phyloP scores from a whole-genome alignment of 805 yeast genomes.

The Spencermartinsiella europaea region DNA sequence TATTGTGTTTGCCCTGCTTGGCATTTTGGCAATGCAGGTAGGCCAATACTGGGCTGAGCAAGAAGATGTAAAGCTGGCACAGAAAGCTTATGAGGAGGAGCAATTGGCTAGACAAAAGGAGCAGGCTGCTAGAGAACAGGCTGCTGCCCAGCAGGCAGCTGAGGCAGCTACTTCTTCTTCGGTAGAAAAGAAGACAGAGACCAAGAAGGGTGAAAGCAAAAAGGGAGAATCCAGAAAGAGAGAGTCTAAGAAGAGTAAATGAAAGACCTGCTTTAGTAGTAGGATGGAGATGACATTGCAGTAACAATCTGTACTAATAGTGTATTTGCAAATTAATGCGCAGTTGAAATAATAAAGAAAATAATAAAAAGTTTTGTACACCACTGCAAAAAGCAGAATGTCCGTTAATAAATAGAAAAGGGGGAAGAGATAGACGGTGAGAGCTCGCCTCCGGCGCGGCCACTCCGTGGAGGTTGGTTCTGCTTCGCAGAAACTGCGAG shows the following conservation, averaged over 20 bases:
- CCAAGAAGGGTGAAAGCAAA: constrained; percentile 3
- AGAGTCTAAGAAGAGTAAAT: constrained; percentile 1
- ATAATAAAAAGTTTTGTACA: too few species aligned
- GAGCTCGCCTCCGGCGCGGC: too few species aligned
- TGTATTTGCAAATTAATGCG: too few species aligned
- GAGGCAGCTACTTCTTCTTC: too few species aligned
- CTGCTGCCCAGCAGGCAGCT: constrained; percentile 12
- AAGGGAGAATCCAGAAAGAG: constrained; percentile 2
- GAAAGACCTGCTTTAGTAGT: background rate
- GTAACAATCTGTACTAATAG: too few species aligned
- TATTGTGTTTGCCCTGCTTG: constrained; percentile 62
- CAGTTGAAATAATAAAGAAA: too few species aligned
- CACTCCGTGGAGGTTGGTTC: too few species aligned
- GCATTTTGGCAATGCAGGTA: constrained; percentile 78
- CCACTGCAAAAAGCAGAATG: too few species aligned
- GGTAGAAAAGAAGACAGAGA: constrained; percentile 1
- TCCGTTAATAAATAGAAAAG: too few species aligned
- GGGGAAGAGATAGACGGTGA: too few species aligned
- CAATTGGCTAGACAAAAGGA: constrained; percentile 17
- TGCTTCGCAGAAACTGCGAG: too few species aligned
- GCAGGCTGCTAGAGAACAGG: constrained; percentile 7
- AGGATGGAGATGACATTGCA: too few species aligned
- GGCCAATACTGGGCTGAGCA: constrained; percentile 84
- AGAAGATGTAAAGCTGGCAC: constrained; percentile 34
- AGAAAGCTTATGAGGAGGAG: constrained; percentile 20